phyloP scores from a whole-genome alignment of 371 early-diverging fungal species.

The Enterospora canceri region DNA sequence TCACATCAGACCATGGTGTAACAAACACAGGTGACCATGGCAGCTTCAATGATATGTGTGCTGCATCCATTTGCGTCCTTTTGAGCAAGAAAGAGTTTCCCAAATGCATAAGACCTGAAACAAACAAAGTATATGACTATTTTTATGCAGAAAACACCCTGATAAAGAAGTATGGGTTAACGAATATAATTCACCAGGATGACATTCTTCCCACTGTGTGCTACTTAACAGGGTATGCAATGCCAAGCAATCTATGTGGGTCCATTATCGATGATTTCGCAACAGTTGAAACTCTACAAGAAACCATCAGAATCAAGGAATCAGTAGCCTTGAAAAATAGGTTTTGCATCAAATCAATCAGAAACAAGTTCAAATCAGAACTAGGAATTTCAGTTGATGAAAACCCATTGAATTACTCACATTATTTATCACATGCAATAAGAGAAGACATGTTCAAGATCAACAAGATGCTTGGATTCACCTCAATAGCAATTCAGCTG shows the following conservation, averaged over 20 bases:
- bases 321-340: not conserved
- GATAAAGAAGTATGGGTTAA: not conserved
- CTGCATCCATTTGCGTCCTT: conserved; percentile 43
- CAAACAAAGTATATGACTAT: conserved; percentile 1
- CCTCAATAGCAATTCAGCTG: not conserved
- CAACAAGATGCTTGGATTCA: not conserved
- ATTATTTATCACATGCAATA: too few relatives aligned
- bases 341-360: not conserved
- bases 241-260: conserved; percentile 49
- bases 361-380: too few relatives aligned
- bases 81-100: conserved; percentile 25
- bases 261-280: conserved; percentile 46
- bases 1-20: conserved; percentile 98
- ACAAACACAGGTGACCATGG: conserved; percentile 91
- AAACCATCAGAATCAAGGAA: conserved; percentile 4
- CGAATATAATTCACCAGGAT: conserved; percentile 48
- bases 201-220: conserved; percentile 56
- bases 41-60: conserved; percentile 72
- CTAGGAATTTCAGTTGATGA: too few relatives aligned
- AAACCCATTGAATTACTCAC: too few relatives aligned
- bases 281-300: conserved; percentile 2
- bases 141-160: not conserved
- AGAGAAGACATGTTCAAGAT: not conserved
- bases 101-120: not conserved
- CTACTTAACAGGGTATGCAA: conserved; percentile 40